Base-by-base conservation (phyloP, 805 yeast species). In the Starmerella powellii region DNA sequence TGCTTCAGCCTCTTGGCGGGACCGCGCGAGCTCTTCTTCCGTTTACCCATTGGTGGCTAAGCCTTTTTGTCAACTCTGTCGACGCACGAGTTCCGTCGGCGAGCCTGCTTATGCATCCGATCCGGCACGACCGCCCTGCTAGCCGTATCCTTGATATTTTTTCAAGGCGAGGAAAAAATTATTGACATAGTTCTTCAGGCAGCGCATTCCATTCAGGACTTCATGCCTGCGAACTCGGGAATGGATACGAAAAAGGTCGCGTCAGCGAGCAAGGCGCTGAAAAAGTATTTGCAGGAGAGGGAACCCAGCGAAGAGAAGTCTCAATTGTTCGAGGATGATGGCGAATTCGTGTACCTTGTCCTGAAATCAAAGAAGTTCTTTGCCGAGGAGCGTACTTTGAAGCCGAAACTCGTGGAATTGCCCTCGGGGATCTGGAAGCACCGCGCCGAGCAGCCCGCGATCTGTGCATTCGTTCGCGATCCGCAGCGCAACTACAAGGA, bases 21-120 rank as follows among this genome's bases (percentile, higher is more conserved):
- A 52, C 80, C 81, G 59, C 86, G 78, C 8, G 86, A 69, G 28
- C 88, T 76, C 66, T 82, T 76, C 74, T 78, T 86, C 69, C 94
- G 71, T 62, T 78, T 84, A 50, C 87, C 91, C 91, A 65, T 31
- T 31, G 15, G 13, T 24, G 8, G 35, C 17, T 11, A 16, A 32
- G n/a, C 26, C 26, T 10, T 10, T 23, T 23, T 23, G 26, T 23
- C 26, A 10, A 10, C 26, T 23, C 26, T n/a, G n/a, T n/a, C n/a
- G n/a, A n/a, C n/a, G n/a, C n/a, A n/a, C n/a, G n/a, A n/a, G n/a
- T n/a, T n/a, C n/a, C n/a, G n/a, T n/a, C n/a, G n/a, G n/a, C n/a
- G n/a, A n/a, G n/a, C n/a, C n/a, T n/a, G n/a, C n/a, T n/a, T n/a
- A n/a, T n/a, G n/a, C n/a, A n/a, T n/a, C n/a, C n/a, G n/a, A n/a